phyloP scores from a whole-genome alignment of 306 rosid species.

The Fragaria nilgerrensis region DNA sequence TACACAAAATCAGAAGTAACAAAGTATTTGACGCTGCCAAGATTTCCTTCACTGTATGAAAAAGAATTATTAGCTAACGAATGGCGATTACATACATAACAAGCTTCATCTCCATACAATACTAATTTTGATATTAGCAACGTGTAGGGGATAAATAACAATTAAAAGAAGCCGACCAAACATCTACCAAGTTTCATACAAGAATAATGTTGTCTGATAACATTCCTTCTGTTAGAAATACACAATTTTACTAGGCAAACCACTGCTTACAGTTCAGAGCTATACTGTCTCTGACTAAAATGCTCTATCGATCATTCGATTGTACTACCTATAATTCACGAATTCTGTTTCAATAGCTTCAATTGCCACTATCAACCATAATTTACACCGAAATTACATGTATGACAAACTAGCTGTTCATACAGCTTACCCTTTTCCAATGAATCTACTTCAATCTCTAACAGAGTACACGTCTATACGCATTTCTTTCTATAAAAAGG shows the following conservation, averaged over 20 bases:
- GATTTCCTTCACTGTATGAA: neutral
- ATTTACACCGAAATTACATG: neutral
- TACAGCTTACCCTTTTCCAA: neutral
- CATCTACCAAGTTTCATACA: neutral
- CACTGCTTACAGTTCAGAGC: neutral
- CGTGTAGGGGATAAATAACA: neutral
- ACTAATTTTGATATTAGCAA: neutral
- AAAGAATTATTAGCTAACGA: constrained; percentile 7
- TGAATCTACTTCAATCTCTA: neutral
- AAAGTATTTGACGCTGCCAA: neutral
- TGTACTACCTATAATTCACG: neutral
- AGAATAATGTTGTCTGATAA: neutral
- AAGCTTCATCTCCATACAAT: neutral
- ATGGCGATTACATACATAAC: neutral
- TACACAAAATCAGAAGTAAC: neutral
- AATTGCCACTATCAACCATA: neutral
- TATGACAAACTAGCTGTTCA: neutral
- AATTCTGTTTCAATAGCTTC: neutral
- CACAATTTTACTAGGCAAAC: neutral
- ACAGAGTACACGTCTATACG: neutral
- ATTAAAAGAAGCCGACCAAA: neutral
- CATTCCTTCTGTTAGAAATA: constrained; percentile 1
- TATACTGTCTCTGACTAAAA: neutral
- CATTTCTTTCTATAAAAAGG: neutral
- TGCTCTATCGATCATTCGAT: neutral